phyloP scores from a whole-genome alignment of 2,329 filamentous ascomycete species.

The Exophiala lecanii-corni region DNA sequence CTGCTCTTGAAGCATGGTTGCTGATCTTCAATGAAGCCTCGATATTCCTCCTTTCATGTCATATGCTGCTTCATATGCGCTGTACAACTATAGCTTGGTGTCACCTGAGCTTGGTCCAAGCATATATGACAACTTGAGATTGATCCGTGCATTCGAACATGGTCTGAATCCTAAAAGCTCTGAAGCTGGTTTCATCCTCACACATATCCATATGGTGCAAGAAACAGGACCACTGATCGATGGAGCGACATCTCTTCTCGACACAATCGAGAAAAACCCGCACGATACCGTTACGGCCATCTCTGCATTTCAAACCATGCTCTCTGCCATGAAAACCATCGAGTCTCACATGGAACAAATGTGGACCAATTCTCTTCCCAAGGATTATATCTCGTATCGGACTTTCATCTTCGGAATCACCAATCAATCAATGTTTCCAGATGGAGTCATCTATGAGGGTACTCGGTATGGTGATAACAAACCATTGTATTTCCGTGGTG shows the following conservation, averaged over 20 bases:
- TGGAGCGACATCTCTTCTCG: constrained; percentile 65
- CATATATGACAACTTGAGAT: constrained; percentile 61
- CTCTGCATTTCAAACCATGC: constrained; percentile 56
- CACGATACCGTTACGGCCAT: constrained; percentile 7
- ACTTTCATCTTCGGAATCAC: constrained; percentile 98
- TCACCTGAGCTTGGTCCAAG: constrained; percentile 40
- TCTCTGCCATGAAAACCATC: constrained; percentile 62
- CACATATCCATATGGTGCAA: constrained; percentile 92
- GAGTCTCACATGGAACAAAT: constrained; percentile 83
- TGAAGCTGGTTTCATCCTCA: constrained; percentile 92
- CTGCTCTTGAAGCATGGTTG: constrained; percentile 3
- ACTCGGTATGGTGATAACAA: constrained; percentile 57
- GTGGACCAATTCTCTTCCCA: constrained; percentile 84
- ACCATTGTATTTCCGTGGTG: constrained; percentile 79
- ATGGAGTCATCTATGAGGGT: constrained; percentile 85
- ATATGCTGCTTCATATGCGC: constrained; percentile 61
- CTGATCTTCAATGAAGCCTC: constrained; percentile 42
- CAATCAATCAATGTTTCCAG: constrained; percentile 86
- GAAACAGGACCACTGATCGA: constrained; percentile 74
- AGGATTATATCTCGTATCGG: constrained; percentile 81
- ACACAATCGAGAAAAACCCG: constrained; percentile 42
- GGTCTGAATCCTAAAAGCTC: constrained; percentile 82
- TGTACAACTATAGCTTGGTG: constrained; percentile 61
- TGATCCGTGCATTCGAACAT: constrained; percentile 86
- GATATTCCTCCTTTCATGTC: constrained; percentile 93